A percentile compares a stretch with the other conserved stretches of the same genome.
Evolutionary conservation across 176 grass and related monocot genomes (phyloP).

Genomic region (Poa pratensis): DNA sequence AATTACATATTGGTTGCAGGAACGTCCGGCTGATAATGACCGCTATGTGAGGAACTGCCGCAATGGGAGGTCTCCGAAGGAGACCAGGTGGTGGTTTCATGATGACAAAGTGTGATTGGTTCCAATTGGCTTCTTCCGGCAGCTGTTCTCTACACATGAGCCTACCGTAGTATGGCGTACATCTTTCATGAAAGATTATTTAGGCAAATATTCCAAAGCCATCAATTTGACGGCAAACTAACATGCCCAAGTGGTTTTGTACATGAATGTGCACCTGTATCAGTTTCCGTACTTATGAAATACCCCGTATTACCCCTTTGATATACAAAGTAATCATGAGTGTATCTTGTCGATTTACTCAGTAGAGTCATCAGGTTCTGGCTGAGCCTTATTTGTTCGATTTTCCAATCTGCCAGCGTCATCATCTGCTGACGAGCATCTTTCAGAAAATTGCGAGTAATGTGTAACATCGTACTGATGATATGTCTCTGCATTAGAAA

Average conservation of each 20-base stretch:
- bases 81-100: constrained; percentile 95
- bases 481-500: no score
- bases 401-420: background rate
- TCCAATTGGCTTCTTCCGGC: background rate
- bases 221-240: constrained; percentile 43
- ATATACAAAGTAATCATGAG: constrained; percentile 48
- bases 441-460: background rate
- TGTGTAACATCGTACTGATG: no score
- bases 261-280: constrained; percentile 43
- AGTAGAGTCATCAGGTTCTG: background rate
- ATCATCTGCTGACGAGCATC: background rate
- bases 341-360: background rate
- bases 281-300: constrained; percentile 6
- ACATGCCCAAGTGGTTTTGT: constrained; percentile 49
- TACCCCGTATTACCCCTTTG: constrained; percentile 8
- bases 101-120: constrained; percentile 71
- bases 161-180: constrained; percentile 9
- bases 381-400: background rate
- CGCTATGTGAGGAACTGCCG: constrained; percentile 85
- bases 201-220: constrained; percentile 44
- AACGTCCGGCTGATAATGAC: constrained; percentile 86
- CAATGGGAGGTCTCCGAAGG: constrained; percentile 81
- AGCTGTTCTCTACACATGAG: constrained; percentile 19
- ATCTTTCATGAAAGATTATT: constrained; percentile 44
- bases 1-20: constrained; percentile 49